These are phyloP conservation scores for Pythium chondricola DNA, from an alignment of 352 stramenopile genomes.

Conservation along the genomic window DNA sequence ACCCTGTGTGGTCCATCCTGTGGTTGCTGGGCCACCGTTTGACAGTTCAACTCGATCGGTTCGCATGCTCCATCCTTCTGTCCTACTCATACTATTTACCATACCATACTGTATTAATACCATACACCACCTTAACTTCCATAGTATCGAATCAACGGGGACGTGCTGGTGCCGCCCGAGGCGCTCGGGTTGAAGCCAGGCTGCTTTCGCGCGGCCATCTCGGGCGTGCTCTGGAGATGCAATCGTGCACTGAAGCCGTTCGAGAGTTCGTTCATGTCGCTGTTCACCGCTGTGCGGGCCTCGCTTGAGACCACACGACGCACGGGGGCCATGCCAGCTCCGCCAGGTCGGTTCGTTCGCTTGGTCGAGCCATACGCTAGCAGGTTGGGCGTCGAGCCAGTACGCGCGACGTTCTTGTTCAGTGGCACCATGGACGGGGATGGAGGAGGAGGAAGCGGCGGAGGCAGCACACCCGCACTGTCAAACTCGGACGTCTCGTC, in stretches of 20 bases:
- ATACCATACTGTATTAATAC: too few species aligned
- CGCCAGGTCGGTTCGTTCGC: slow-evolving; percentile 16
- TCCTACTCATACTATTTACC: too few species aligned
- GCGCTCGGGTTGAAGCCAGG: neutral
- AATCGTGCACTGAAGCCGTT: slow-evolving; percentile 7
- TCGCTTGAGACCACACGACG: slow-evolving; percentile 6
- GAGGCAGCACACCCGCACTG: neutral
- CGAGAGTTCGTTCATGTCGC: neutral
- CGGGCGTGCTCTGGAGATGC: slow-evolving; percentile 3
- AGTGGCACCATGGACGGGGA: neutral
- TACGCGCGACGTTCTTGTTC: slow-evolving; percentile 1
- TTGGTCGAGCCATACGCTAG: slow-evolving; percentile 18
- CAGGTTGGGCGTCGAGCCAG: slow-evolving; percentile 16
- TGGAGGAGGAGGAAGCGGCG: too few species aligned
- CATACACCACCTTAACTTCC: slow-evolving; percentile 17
- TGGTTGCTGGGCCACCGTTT: too few species aligned
- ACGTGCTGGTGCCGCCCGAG: slow-evolving; percentile 3
- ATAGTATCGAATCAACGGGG: slow-evolving; percentile 17
- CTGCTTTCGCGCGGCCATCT: neutral
- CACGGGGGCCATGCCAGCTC: slow-evolving; percentile 13
- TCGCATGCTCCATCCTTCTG: too few species aligned
- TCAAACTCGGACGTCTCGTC: slow-evolving; percentile 11
- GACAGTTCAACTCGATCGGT: too few species aligned
- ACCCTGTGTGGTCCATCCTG: too few species aligned
- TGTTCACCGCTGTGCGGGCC: neutral